Evolutionary conservation across 768 basidiomycete species (phyloP).

Genomic region (Boletellus ananiceps): DNA sequence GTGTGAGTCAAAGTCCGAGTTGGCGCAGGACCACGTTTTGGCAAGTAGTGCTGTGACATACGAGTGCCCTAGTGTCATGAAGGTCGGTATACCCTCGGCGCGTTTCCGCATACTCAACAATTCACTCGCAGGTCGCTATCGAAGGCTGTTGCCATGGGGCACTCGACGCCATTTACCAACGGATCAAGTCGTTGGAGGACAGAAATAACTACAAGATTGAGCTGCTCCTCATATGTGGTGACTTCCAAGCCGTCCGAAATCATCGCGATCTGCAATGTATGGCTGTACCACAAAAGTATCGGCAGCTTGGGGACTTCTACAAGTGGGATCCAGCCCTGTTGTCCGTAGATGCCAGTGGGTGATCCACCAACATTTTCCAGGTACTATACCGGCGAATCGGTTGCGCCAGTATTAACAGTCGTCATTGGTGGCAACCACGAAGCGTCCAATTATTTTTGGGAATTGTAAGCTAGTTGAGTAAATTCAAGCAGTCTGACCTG

Average conservation of each 20-base stretch:
- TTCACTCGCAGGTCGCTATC: conserved; percentile 62
- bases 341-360: background rate
- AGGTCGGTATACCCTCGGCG: conserved; percentile 11
- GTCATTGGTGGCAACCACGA: conserved; percentile 99
- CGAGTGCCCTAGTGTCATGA: conserved; percentile 12
- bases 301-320: conserved; percentile 77
- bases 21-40: no score
- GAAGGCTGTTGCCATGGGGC: conserved; percentile 96
- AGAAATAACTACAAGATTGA: conserved; percentile 68
- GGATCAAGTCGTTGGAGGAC: conserved; percentile 59
- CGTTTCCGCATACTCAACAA: conserved; percentile 1
- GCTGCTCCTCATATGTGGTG: conserved; percentile 88
- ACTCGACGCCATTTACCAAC: conserved; percentile 80
- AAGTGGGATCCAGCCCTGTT: conserved; percentile 40
- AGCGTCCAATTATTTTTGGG: conserved; percentile 95
- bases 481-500: background rate
- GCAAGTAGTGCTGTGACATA: no score
- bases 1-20: conserved; percentile 4
- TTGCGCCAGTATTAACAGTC: conserved; percentile 84
- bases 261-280: conserved; percentile 80
- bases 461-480: conserved; percentile 57
- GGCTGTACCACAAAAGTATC: conserved; percentile 90
- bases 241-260: conserved; percentile 92
- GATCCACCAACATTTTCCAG: conserved; percentile 32
- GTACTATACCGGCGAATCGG: conserved; percentile 81